phyloP scores from a whole-genome alignment of 805 yeast species.

The Metschnikowia aberdeeniae region DNA sequence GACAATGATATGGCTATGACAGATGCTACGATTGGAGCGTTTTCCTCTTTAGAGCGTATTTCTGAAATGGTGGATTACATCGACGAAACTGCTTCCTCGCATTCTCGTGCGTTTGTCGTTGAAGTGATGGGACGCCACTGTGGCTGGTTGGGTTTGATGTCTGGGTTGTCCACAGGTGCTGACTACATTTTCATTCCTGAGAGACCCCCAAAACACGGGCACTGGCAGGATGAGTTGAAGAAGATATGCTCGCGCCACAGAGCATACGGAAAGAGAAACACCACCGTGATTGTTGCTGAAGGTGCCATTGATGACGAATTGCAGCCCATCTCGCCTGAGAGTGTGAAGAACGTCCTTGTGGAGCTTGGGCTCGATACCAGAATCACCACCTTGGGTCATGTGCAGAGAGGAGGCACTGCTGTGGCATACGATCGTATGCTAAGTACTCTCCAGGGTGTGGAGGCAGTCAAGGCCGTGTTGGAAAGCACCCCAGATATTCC shows the following conservation, averaged over 20 bases:
- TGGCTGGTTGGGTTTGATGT: conserved; percentile 98
- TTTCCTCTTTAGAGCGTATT: conserved; percentile 87
- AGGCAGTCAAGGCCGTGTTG: conserved; percentile 90
- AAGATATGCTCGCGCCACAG: conserved; percentile 76
- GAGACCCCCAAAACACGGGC: conserved; percentile 69
- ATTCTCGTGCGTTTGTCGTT: conserved; percentile 94
- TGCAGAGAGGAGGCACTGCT: conserved; percentile 98
- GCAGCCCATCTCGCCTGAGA: conserved; percentile 73
- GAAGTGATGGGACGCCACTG: conserved; percentile 99
- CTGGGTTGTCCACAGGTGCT: conserved; percentile 95
- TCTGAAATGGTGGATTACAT: conserved; percentile 94
- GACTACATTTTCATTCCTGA: conserved; percentile 94
- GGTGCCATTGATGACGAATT: conserved; percentile 88
- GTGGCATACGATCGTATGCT: conserved; percentile 89
- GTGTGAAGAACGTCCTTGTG: conserved; percentile 78
- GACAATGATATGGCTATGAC: conserved; percentile 98
- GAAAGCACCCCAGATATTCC: conserved; percentile 87
- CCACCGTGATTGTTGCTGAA: conserved; percentile 95
- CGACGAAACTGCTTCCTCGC: conserved; percentile 96
- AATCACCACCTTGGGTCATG: conserved; percentile 94
- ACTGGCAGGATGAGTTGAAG: conserved; percentile 81
- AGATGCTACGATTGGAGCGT: conserved; percentile 95
- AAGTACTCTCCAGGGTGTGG: conserved; percentile 96
- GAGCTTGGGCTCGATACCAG: conserved; percentile 90
- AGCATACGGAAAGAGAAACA: conserved; percentile 83